Evolutionary conservation across 2,329 filamentous ascomycete species (phyloP).

Genomic region (Epicoccum nigrum): DNA sequence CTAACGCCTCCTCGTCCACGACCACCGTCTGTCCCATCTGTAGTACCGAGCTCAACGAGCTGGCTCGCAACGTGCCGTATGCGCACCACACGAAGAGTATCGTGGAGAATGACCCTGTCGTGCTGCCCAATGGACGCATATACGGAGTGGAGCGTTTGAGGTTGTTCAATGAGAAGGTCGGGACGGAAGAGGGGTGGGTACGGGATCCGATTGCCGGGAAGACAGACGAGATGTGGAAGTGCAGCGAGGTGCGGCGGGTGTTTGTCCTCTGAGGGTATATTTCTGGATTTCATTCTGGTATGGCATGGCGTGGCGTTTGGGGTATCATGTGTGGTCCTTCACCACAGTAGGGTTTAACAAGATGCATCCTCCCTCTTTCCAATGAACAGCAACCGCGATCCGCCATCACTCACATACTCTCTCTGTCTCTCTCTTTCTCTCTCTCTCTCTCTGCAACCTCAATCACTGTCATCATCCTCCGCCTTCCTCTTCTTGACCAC

Average conservation of each 20-base stretch:
- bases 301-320: slow-evolving; percentile 2
- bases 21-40: slow-evolving; percentile 91
- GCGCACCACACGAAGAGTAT: slow-evolving; percentile 94
- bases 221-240: slow-evolving; percentile 57
- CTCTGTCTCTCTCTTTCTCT: neutral
- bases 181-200: slow-evolving; percentile 68
- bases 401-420: neutral
- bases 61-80: slow-evolving; percentile 88
- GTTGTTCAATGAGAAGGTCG: slow-evolving; percentile 79
- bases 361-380: neutral
- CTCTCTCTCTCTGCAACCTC: neutral
- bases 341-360: neutral
- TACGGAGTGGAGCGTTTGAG: slow-evolving; percentile 78
- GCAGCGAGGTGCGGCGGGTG: slow-evolving; percentile 77
- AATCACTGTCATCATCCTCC: slow-evolving; percentile 26
- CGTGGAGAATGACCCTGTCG: slow-evolving; percentile 83
- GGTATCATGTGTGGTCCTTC: slow-evolving; percentile 1
- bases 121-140: slow-evolving; percentile 85
- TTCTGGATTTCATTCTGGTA: neutral
- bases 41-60: slow-evolving; percentile 89
- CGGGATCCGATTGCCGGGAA: slow-evolving; percentile 74
- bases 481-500: slow-evolving; percentile 18
- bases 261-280: slow-evolving; percentile 70
- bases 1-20: slow-evolving; percentile 63
- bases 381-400: neutral